Evolutionary conservation across 495 filamentous ascomycete genomes (phyloP).

Genomic region (Acidiella bohemica): DNA sequence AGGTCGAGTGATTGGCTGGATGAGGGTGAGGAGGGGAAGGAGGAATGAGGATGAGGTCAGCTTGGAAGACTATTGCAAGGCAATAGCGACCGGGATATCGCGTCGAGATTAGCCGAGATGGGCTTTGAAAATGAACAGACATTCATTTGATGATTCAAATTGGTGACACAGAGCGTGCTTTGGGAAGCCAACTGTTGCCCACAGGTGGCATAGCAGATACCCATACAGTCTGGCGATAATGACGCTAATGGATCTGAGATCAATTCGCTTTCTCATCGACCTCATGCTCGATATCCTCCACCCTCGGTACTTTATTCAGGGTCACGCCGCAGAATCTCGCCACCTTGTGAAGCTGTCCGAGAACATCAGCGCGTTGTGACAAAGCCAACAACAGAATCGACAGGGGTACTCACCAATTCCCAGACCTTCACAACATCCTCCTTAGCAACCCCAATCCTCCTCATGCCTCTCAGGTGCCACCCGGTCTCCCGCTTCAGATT

Average conservation of each 20-base stretch:
- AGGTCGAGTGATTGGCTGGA: conserved; percentile 53
- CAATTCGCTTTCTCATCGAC: conserved; percentile 17
- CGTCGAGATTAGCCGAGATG: too few species aligned
- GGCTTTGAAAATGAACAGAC: too few species aligned
- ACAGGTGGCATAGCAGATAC: too few species aligned
- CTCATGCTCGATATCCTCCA: conserved; percentile 28
- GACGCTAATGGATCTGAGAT: too few species aligned
- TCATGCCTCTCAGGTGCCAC: conserved; percentile 26
- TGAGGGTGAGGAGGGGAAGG: conserved; percentile 35
- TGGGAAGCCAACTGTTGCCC: too few species aligned
- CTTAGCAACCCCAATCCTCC: conserved; percentile 23
- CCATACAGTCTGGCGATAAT: too few species aligned
- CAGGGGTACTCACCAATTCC: conserved; percentile 23
- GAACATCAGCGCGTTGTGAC: too few species aligned
- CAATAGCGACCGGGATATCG: too few species aligned
- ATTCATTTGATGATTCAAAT: too few species aligned
- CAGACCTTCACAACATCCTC: conserved; percentile 27
- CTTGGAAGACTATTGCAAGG: too few species aligned
- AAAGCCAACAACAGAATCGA: not conserved
- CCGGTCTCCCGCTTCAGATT: conserved; percentile 24
- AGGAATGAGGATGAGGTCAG: conserved; percentile 7
- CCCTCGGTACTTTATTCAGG: conserved; percentile 23
- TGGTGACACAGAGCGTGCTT: too few species aligned
- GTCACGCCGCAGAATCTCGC: conserved; percentile 22
- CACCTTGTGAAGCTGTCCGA: conserved; percentile 27